These are phyloP conservation scores for Canna indica DNA, from an alignment of 176 grass and related monocot species.

Conservation along the genomic window DNA sequence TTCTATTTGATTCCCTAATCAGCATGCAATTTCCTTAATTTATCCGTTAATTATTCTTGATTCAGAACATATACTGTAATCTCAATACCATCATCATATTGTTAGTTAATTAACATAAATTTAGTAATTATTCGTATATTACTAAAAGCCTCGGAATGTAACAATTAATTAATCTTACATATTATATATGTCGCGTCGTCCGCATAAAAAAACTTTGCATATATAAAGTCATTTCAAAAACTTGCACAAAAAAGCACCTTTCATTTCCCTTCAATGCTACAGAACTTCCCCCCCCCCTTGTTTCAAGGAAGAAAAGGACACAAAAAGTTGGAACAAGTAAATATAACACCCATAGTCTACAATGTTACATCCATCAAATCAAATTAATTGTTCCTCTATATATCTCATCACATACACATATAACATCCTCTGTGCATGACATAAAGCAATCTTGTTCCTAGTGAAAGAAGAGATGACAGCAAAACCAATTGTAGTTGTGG, in stretches of 20 bases:
- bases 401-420: not conserved
- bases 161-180: too few species aligned
- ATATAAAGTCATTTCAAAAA: too few species aligned
- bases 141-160: too few species aligned
- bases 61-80: too few species aligned
- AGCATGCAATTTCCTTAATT: too few species aligned
- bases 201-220: too few species aligned
- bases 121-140: too few species aligned
- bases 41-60: too few species aligned
- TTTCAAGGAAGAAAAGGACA: not conserved
- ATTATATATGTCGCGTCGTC: too few species aligned
- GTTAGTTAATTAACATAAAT: too few species aligned
- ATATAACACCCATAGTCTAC: not conserved
- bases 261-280: slow-evolving; percentile 1
- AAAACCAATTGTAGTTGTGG: not conserved
- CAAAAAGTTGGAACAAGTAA: not conserved
- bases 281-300: not conserved
- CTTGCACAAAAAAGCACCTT: not conserved
- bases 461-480: not conserved
- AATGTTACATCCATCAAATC: not conserved
- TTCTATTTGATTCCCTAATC: too few species aligned
- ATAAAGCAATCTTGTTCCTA: not conserved
- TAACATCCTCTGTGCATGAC: not conserved
- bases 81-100: too few species aligned
- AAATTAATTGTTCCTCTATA: not conserved